Evolutionary conservation across 2,329 filamentous ascomycete species (phyloP).

Genomic region (Periconia macrospinosa): DNA sequence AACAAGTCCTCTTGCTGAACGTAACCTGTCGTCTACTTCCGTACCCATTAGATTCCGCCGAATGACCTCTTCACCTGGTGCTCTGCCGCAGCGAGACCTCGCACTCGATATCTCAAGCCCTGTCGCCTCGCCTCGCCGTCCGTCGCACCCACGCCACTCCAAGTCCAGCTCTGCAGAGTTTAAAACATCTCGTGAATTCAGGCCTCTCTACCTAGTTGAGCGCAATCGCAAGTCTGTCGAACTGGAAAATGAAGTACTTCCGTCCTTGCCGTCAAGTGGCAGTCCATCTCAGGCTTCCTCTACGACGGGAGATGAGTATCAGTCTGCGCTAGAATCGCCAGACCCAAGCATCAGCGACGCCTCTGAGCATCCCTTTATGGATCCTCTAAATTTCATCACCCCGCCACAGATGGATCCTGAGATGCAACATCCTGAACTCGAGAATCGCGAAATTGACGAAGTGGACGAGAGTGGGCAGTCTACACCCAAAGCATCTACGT

Average conservation of each 20-base stretch:
- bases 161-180: constrained; percentile 57
- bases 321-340: constrained; percentile 47
- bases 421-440: constrained; percentile 24
- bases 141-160: constrained; percentile 44
- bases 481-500: constrained; percentile 66
- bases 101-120: constrained; percentile 38
- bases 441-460: constrained; percentile 44
- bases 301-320: constrained; percentile 46
- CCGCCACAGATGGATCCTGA: constrained; percentile 16
- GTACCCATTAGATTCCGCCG: constrained; percentile 60
- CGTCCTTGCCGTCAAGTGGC: constrained; percentile 55
- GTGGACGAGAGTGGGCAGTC: constrained; percentile 65
- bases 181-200: constrained; percentile 65
- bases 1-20: constrained; percentile 17
- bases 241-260: constrained; percentile 47
- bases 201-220: constrained; percentile 82
- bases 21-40: constrained; percentile 49
- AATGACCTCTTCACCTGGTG: constrained; percentile 47
- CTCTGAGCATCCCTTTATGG: constrained; percentile 25
- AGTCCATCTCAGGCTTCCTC: constrained; percentile 38
- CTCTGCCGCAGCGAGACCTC: constrained; percentile 40
- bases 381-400: constrained; percentile 23
- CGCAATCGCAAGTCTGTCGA: constrained; percentile 48
- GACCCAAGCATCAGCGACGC: constrained; percentile 26
- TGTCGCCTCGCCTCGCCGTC: constrained; percentile 47